Evolutionary conservation across 306 rosid species (phyloP).

Genomic region (Vachellia pachyceras): DNA sequence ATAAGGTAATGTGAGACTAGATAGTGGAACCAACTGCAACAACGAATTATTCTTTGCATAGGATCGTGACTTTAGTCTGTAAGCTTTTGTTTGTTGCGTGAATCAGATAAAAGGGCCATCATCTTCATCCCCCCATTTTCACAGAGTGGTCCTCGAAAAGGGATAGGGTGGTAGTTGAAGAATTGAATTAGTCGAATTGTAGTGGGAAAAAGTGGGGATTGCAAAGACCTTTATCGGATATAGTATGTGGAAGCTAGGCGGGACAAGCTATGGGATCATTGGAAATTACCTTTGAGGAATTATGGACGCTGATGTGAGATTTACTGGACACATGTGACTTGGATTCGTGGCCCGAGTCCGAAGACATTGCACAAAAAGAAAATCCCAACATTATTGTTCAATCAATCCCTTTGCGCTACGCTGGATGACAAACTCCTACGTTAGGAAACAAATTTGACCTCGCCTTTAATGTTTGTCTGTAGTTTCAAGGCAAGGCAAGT

Average conservation of each 20-base stretch:
- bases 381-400: not conserved
- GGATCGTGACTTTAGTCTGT: not conserved
- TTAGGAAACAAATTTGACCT: not conserved
- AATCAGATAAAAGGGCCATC: not conserved
- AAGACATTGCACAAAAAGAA: not conserved
- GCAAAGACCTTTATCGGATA: not conserved
- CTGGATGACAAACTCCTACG: not conserved
- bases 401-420: not conserved
- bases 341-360: not conserved
- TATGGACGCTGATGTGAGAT: conserved; percentile 16
- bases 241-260: not conserved
- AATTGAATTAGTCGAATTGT: conserved; percentile 38
- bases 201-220: not conserved
- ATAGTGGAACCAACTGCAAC: not conserved
- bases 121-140: not conserved
- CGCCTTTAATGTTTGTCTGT: not conserved
- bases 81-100: not conserved
- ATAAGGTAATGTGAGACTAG: conserved; percentile 3
- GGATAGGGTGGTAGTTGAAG: conserved; percentile 31
- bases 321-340: conserved; percentile 20
- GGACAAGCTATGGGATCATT: conserved; percentile 21
- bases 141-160: conserved; percentile 3
- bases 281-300: conserved; percentile 22
- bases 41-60: not conserved
- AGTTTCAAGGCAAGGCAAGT: conserved; percentile 10